phyloP scores from a whole-genome alignment of 257 asterid species.

The Primulina eburnea region DNA sequence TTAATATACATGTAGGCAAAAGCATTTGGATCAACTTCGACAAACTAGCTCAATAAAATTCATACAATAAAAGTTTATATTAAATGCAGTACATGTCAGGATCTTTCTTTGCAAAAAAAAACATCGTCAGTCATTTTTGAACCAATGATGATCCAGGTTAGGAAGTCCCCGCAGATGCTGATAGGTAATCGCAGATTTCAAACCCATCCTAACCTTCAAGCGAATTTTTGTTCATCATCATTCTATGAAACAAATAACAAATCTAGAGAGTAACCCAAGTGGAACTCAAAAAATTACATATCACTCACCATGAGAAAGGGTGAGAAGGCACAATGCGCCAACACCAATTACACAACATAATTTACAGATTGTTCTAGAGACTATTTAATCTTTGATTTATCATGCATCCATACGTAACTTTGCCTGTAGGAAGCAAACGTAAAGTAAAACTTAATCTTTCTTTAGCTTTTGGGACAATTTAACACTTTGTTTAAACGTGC shows the following conservation, averaged over 20 bases:
- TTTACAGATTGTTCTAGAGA: not conserved
- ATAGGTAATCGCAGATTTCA: not conserved
- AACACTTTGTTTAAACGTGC: too few species aligned
- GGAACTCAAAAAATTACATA: conserved; percentile 3
- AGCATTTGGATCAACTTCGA: not conserved
- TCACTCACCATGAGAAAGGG: not conserved
- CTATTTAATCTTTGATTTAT: not conserved
- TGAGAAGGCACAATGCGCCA: not conserved
- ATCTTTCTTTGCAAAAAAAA: not conserved
- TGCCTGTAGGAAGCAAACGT: too few species aligned
- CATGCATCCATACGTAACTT: not conserved
- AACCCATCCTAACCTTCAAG: not conserved
- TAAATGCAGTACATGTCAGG: not conserved
- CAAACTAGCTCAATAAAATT: not conserved
- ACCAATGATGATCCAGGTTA: not conserved
- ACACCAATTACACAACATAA: too few species aligned
- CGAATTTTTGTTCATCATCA: not conserved
- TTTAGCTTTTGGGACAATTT: too few species aligned
- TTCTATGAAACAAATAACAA: not conserved
- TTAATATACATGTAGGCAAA: not conserved
- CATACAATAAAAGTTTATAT: not conserved
- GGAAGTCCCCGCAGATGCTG: not conserved
- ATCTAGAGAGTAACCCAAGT: not conserved
- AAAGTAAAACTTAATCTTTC: too few species aligned
- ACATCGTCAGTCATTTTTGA: not conserved